These are phyloP conservation scores for Lactifluus subvellereus DNA, from an alignment of 768 basidiomycete genomes.

Conservation along the genomic window DNA sequence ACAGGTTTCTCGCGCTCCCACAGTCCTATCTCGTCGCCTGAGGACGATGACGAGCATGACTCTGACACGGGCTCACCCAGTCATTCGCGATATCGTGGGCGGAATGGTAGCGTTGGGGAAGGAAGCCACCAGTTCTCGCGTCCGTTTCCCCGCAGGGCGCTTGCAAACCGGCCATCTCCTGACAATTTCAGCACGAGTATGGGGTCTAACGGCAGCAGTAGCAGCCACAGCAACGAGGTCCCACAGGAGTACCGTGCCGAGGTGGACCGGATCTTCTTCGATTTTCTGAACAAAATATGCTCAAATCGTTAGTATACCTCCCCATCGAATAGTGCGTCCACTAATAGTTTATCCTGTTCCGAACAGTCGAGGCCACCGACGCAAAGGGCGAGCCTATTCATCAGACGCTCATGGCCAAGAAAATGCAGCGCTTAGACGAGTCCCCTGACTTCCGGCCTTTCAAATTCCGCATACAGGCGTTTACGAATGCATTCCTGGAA, in stretches of 20 bases:
- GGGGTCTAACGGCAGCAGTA: conserved; percentile 25
- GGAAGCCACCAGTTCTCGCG: conserved; percentile 11
- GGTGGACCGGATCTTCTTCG: conserved; percentile 87
- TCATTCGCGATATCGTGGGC: conserved; percentile 22
- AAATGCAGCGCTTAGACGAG: conserved; percentile 96
- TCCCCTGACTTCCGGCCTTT: conserved; percentile 96
- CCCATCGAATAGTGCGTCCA: conserved; percentile 13
- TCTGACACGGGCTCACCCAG: conserved; percentile 29
- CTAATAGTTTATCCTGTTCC: conserved; percentile 24
- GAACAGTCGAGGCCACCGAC: conserved; percentile 84
- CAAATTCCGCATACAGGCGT: conserved; percentile 98
- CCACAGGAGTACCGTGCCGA: conserved; percentile 75
- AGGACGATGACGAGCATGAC: conserved; percentile 33
- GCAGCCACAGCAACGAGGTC: conserved; percentile 51
- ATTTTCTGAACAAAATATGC: conserved; percentile 82
- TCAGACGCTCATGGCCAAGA: conserved; percentile 97
- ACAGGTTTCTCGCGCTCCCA: conserved; percentile 26
- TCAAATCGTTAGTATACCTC: conserved; percentile 68
- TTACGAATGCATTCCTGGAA: conserved; percentile 93
- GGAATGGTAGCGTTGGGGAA: conserved; percentile 20
- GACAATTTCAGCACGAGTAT: conserved; percentile 27
- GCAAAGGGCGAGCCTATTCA: conserved; percentile 95
- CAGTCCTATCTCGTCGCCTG: conserved; percentile 29
- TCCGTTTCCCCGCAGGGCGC: conserved; percentile 9
- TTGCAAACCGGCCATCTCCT: conserved; percentile 26